phyloP scores from a whole-genome alignment of 1,284 basidiomycete species.

The Agaricales sp. region DNA sequence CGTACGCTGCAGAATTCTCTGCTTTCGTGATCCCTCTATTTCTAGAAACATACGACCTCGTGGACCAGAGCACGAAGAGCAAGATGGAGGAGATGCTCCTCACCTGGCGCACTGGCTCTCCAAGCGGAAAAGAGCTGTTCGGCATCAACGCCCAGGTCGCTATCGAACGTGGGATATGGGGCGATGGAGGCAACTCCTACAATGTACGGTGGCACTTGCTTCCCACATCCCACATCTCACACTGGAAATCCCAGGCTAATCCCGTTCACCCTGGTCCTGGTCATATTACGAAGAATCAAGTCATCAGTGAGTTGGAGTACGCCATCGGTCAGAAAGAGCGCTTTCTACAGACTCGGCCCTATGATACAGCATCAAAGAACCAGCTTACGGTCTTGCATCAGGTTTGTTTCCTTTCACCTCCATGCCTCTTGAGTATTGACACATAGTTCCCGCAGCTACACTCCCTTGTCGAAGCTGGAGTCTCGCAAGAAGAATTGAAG shows the following conservation, averaged over 20 bases:
- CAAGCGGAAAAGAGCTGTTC: constrained; percentile 75
- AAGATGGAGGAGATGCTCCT: constrained; percentile 96
- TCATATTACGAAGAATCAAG: constrained; percentile 60
- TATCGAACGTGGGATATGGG: constrained; percentile 75
- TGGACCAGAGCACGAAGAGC: constrained; percentile 73
- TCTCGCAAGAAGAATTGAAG: constrained; percentile 70
- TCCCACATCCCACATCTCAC: neutral
- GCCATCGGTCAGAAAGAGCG: constrained; percentile 70
- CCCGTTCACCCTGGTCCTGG: constrained; percentile 22
- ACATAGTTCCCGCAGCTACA: constrained; percentile 42
- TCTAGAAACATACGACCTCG: constrained; percentile 74
- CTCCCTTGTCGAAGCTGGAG: constrained; percentile 65
- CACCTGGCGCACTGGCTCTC: constrained; percentile 84
- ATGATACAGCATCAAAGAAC: constrained; percentile 49
- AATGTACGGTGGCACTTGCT: neutral
- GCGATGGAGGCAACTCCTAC: constrained; percentile 30
- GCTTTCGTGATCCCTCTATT: constrained; percentile 72
- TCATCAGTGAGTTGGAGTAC: constrained; percentile 72
- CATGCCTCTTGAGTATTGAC: too few relatives aligned
- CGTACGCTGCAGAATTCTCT: constrained; percentile 78
- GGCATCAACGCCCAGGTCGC: constrained; percentile 61
- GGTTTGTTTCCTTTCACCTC: constrained; percentile 30
- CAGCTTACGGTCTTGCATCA: constrained; percentile 68
- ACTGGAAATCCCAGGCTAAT: neutral
- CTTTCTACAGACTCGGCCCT: constrained; percentile 50